Percentiles rank a stretch among this genome's conserved stretches.
Conservation (phyloP, 148 eudicot genomes). For the Pharnaceum exiguum region DNA sequence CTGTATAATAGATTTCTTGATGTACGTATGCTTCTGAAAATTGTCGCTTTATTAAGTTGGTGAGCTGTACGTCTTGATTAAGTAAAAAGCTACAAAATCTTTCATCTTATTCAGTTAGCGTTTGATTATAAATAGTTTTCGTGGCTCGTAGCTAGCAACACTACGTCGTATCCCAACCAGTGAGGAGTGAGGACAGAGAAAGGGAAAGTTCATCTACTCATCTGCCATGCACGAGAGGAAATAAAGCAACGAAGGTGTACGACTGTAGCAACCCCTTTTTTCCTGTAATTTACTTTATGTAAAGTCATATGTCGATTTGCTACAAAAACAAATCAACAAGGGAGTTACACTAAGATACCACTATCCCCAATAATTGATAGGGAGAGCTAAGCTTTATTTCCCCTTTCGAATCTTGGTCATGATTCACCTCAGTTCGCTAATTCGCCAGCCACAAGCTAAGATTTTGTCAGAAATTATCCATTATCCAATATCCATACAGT, state of each 20-base stretch:
- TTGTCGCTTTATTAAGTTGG: too few relatives aligned
- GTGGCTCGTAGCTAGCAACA: neutral
- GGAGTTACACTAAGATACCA: conserved; percentile 17
- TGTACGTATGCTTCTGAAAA: too few relatives aligned
- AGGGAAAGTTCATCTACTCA: neutral
- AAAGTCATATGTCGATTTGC: too few relatives aligned
- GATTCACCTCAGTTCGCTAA: too few relatives aligned
- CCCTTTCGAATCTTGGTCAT: neutral
- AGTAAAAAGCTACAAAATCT: too few relatives aligned
- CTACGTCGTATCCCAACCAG: neutral
- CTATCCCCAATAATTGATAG: neutral
- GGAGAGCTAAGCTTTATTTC: neutral
- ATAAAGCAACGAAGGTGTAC: conserved; percentile 19
- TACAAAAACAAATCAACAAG: neutral
- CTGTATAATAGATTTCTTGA: too few relatives aligned
- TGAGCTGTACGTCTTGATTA: too few relatives aligned
- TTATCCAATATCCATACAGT: too few relatives aligned
- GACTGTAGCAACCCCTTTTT: conserved; percentile 10
- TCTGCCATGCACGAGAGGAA: conserved; percentile 1
- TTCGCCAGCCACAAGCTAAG: neutral
- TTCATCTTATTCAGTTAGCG: too few relatives aligned
- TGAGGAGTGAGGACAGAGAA: neutral
- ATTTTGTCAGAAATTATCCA: neutral
- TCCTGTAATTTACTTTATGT: neutral
- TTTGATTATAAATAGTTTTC: too few relatives aligned